Conservation (phyloP, 1,284 basidiomycete genomes). For the Ganoderma resinaceum region DNA sequence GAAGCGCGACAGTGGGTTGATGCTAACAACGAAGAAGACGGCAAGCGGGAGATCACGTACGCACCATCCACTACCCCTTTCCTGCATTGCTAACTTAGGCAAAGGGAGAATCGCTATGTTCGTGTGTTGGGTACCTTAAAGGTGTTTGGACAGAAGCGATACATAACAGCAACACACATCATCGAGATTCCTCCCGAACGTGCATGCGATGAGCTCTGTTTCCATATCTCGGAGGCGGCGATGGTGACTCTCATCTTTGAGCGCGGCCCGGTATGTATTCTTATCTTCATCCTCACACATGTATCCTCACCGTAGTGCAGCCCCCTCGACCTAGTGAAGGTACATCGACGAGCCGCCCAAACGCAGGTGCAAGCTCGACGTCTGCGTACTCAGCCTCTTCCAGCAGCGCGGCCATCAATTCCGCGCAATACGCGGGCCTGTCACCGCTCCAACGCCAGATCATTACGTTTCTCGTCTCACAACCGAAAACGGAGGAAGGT, state of each 20-base stretch:
- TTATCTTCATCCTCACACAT: not conserved
- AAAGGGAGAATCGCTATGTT: constrained; percentile 81
- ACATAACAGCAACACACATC: constrained; percentile 77
- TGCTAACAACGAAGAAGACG: constrained; percentile 58
- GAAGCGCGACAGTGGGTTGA: constrained; percentile 94
- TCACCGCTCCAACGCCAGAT: constrained; percentile 56
- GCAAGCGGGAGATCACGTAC: constrained; percentile 57
- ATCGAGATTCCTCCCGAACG: constrained; percentile 14
- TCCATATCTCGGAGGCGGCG: constrained; percentile 73
- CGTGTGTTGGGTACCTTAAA: constrained; percentile 94
- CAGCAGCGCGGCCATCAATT: constrained; percentile 28
- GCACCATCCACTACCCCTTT: constrained; percentile 12
- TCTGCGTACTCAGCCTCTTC: constrained; percentile 43
- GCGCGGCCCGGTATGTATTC: constrained; percentile 44
- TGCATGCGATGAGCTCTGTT: constrained; percentile 68
- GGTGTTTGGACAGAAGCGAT: constrained; percentile 83
- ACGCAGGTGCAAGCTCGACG: constrained; percentile 16
- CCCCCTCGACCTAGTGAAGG: constrained; percentile 39
- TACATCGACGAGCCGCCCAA: constrained; percentile 15
- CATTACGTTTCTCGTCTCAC: constrained; percentile 51
- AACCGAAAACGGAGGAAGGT: constrained; percentile 49
- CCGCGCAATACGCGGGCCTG: constrained; percentile 47
- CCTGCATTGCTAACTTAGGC: not conserved
- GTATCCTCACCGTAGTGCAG: constrained; percentile 26
- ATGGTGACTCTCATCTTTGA: constrained; percentile 53